These are phyloP conservation scores for Canavalia gladiata DNA, from an alignment of 306 rosid species.

Conservation along the genomic window DNA sequence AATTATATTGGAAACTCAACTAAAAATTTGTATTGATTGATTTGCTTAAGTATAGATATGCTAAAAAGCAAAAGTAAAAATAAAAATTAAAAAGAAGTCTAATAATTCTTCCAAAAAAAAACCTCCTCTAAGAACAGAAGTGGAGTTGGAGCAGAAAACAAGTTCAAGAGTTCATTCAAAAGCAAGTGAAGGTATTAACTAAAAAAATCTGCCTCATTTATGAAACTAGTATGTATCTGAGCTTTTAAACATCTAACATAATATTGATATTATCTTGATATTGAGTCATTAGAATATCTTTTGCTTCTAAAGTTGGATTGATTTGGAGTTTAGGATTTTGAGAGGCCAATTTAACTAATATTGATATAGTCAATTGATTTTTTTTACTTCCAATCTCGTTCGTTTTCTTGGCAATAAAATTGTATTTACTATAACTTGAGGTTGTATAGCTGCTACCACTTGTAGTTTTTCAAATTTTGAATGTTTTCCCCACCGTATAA, in stretches of 20 bases:
- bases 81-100: conserved; percentile 59
- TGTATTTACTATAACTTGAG: neutral
- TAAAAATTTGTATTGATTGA: no score
- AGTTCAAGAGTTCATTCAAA: conserved; percentile 76
- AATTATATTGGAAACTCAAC: no score
- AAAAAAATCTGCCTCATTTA: neutral
- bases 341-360: neutral
- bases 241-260: conserved; percentile 7
- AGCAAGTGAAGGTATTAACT: conserved; percentile 88
- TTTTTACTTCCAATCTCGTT: neutral
- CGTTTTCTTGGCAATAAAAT: conserved; percentile 12
- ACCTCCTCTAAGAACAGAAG: conserved; percentile 71
- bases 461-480: neutral
- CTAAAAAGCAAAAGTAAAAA: no score
- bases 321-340: neutral
- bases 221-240: neutral
- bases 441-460: neutral
- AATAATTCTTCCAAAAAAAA: conserved; percentile 51
- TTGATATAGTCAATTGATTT: neutral
- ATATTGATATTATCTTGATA: conserved; percentile 10
- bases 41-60: no score
- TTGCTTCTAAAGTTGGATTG: conserved; percentile 26
- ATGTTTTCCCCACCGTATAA: no score
- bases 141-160: conserved; percentile 63
- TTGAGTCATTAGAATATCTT: conserved; percentile 6